A percentile compares a stretch with the other conserved stretches of the same genome.
phyloP scores from a whole-genome alignment of 805 yeast species.

The Blastobotrys parvus region DNA sequence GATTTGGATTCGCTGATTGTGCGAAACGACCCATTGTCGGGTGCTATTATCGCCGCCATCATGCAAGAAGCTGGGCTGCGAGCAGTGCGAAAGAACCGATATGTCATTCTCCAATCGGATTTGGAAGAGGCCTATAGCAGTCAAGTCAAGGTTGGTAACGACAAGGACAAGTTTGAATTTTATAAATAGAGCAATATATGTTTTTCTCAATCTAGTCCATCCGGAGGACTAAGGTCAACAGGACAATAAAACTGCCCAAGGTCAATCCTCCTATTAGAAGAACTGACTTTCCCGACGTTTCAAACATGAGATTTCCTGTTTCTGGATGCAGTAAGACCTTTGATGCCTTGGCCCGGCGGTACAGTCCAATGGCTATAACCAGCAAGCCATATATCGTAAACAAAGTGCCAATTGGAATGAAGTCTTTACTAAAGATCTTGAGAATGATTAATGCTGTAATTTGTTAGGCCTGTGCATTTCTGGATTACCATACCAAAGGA shows the following conservation, averaged over 20 bases:
- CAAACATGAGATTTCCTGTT: slow-evolving; percentile 33
- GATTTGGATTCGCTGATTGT: slow-evolving; percentile 91
- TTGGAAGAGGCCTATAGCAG: slow-evolving; percentile 96
- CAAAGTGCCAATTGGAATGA: slow-evolving; percentile 57
- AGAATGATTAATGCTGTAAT: slow-evolving; percentile 44
- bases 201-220: slow-evolving; percentile 22
- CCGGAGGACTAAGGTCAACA: slow-evolving; percentile 29
- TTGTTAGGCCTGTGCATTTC: background rate
- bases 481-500: slow-evolving; percentile 37
- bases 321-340: slow-evolving; percentile 25
- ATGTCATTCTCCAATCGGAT: slow-evolving; percentile 91
- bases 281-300: slow-evolving; percentile 56
- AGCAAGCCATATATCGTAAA: slow-evolving; percentile 53
- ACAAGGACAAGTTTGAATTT: slow-evolving; percentile 95
- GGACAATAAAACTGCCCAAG: slow-evolving; percentile 42
- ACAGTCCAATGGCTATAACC: slow-evolving; percentile 34
- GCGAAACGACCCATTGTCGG: slow-evolving; percentile 94
- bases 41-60: slow-evolving; percentile 94
- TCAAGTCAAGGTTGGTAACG: slow-evolving; percentile 92
- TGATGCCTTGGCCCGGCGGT: slow-evolving; percentile 18
- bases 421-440: slow-evolving; percentile 55
- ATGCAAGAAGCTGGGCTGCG: slow-evolving; percentile 99
- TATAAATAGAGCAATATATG: slow-evolving; percentile 54
- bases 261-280: slow-evolving; percentile 44
- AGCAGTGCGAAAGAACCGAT: slow-evolving; percentile 96